These are phyloP conservation scores for Exophiala alcalophila DNA, from an alignment of 2,329 filamentous ascomycete genomes.

Conservation along the genomic window DNA sequence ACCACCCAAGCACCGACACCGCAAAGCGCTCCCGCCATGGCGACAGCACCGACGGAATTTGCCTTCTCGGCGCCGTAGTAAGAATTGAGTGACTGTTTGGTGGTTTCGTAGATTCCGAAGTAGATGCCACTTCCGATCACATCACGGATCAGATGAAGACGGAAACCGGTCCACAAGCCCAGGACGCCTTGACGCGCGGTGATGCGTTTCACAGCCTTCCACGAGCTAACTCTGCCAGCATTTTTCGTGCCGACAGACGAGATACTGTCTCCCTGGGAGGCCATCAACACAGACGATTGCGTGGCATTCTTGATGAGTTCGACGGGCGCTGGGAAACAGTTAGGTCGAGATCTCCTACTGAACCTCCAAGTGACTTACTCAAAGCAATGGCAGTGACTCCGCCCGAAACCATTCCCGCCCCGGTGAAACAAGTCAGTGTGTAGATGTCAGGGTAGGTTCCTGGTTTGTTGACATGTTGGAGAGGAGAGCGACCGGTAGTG, in stretches of 20 bases:
- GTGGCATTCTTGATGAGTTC: slow-evolving; percentile 50
- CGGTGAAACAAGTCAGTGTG: slow-evolving; percentile 43
- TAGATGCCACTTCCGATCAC: slow-evolving; percentile 47
- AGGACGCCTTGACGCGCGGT: slow-evolving; percentile 42
- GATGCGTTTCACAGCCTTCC: slow-evolving; percentile 44
- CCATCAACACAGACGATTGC: slow-evolving; percentile 48
- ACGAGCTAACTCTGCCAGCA: slow-evolving; percentile 42
- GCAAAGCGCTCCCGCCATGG: slow-evolving; percentile 46
- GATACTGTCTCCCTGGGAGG: slow-evolving; percentile 22
- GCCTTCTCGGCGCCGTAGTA: slow-evolving; percentile 44
- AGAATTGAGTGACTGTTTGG: slow-evolving; percentile 46
- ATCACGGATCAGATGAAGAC: slow-evolving; percentile 45
- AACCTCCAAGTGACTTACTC: slow-evolving; percentile 37
- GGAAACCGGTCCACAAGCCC: slow-evolving; percentile 47
- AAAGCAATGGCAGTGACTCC: slow-evolving; percentile 43
- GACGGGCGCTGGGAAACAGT: slow-evolving; percentile 40
- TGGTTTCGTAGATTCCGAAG: slow-evolving; percentile 48
- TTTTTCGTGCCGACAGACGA: slow-evolving; percentile 18
- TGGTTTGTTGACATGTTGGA: slow-evolving; percentile 41
- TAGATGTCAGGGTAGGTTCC: slow-evolving; percentile 43
- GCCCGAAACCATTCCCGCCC: slow-evolving; percentile 44
- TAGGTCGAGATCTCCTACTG: slow-evolving; percentile 1
- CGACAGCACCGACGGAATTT: slow-evolving; percentile 42
- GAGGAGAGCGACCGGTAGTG: slow-evolving; percentile 42
- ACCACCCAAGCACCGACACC: slow-evolving; percentile 49